phyloP scores from a whole-genome alignment of 83 land plant species.

The Picea engelmannii region DNA sequence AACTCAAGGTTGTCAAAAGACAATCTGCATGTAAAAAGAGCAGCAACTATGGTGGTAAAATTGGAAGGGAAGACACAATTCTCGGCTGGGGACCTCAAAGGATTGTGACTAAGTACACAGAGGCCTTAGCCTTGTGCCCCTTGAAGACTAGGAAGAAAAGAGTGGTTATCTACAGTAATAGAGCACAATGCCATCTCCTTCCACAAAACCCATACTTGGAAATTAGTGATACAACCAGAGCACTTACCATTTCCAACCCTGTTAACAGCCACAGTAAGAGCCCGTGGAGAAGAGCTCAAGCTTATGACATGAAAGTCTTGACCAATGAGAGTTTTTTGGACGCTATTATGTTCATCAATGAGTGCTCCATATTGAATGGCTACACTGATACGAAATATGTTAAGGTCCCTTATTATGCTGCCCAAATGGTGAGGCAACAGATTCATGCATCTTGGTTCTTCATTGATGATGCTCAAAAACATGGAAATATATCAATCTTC shows the following conservation, averaged over 20 bases:
- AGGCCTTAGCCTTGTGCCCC: conserved; percentile 20
- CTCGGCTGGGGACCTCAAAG: no score
- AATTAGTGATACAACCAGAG: conserved; percentile 87
- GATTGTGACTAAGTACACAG: no score
- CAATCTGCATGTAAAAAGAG: conserved; percentile 56
- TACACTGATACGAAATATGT: conserved; percentile 28
- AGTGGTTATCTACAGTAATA: conserved; percentile 84
- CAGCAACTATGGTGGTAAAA: background rate
- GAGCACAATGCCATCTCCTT: conserved; percentile 88
- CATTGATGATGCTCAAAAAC: conserved; percentile 17
- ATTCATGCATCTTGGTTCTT: conserved; percentile 85
- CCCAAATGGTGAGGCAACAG: conserved; percentile 71
- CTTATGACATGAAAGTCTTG: conserved; percentile 79
- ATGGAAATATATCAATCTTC: background rate
- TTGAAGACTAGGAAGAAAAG: conserved; percentile 67
- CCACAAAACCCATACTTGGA: conserved; percentile 57
- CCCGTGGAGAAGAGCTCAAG: conserved; percentile 92
- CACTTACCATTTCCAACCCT: conserved; percentile 68
- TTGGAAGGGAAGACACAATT: no score
- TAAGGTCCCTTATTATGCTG: conserved; percentile 73
- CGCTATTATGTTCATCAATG: conserved; percentile 74
- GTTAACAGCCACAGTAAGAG: conserved; percentile 77
- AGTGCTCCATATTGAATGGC: conserved; percentile 36
- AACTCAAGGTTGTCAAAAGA: conserved; percentile 24
- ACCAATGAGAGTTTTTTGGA: conserved; percentile 90